These are phyloP conservation scores for Eucalyptus pauciflora DNA, from an alignment of 345 rosid genomes.

Conservation along the genomic window DNA sequence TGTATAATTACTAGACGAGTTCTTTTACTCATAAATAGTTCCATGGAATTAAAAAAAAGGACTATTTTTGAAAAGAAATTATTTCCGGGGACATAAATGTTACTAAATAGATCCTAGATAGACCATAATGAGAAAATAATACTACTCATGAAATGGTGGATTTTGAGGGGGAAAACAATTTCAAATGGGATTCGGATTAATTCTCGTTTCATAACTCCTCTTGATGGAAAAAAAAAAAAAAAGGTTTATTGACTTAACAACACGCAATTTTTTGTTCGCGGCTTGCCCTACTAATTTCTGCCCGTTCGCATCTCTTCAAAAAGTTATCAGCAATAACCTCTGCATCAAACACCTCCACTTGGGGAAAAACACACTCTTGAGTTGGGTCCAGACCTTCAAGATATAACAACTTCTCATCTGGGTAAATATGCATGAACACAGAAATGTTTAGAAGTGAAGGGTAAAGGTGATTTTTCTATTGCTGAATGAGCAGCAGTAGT, in stretches of 20 bases:
- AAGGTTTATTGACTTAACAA: neutral
- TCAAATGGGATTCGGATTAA: neutral
- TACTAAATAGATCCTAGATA: neutral
- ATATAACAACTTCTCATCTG: neutral
- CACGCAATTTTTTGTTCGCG: neutral
- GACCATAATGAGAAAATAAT: neutral
- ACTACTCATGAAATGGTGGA: neutral
- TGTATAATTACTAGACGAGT: too few species aligned
- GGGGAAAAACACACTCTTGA: neutral
- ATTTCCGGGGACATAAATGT: fast-evolving
- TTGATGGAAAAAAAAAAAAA: neutral
- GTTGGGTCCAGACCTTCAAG: neutral
- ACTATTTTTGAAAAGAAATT: too few species aligned
- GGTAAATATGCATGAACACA: neutral
- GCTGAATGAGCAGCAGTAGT: neutral
- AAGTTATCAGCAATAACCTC: neutral
- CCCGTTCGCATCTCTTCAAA: neutral
- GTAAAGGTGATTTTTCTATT: neutral
- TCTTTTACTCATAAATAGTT: too few species aligned
- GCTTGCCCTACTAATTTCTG: neutral
- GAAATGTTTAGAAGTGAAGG: neutral
- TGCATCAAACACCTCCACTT: neutral
- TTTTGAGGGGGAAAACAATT: neutral
- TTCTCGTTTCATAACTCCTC: neutral
- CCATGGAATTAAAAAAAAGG: too few species aligned